Conservation (phyloP, 345 rosid species). For the Linum usitatissimum region DNA sequence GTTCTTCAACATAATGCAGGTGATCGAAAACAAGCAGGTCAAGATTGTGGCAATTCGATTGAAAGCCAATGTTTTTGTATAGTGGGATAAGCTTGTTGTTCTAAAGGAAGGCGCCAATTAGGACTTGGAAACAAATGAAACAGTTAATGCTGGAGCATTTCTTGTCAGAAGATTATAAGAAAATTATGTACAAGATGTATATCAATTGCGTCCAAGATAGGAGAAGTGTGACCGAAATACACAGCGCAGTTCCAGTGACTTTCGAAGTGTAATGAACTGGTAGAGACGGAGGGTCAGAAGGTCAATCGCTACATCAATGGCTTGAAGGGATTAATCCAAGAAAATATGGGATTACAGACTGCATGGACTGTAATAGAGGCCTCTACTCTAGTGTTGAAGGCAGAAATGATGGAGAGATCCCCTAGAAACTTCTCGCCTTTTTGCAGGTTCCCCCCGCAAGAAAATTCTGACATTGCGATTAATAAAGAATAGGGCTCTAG, state of each 20-base stretch:
- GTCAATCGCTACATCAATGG: background rate
- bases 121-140: background rate
- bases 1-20: background rate
- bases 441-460: background rate
- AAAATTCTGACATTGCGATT: background rate
- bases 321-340: background rate
- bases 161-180: conserved; percentile 24
- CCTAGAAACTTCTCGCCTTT: background rate
- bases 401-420: background rate
- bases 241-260: background rate
- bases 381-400: background rate
- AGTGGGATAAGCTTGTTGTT: background rate
- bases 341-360: background rate
- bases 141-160: conserved; percentile 18
- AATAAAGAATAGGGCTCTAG: background rate
- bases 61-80: background rate
- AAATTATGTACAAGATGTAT: too few species aligned
- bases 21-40: background rate
- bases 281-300: background rate
- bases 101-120: background rate
- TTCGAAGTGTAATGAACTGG: background rate
- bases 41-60: background rate
- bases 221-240: conserved; percentile 1
- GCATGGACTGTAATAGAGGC: background rate
- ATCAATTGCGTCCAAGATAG: background rate